Evolutionary conservation across 345 rosid genomes (phyloP).

Genomic region (Hypericum androsaemum): DNA sequence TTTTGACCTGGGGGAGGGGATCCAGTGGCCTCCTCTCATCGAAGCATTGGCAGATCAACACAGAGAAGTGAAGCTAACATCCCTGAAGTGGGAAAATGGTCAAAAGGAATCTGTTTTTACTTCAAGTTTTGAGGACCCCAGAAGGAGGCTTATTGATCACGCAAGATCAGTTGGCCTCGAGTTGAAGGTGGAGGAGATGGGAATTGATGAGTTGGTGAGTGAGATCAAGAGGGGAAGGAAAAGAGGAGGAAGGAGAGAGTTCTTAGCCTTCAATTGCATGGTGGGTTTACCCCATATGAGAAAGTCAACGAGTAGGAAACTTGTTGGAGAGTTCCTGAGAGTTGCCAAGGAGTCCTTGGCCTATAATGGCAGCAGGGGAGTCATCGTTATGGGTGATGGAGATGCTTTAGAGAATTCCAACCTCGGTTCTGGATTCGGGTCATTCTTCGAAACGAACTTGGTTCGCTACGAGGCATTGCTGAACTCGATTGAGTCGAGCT

Average conservation of each 20-base stretch:
- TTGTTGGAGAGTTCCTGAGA: constrained; percentile 23
- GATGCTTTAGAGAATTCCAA: constrained; percentile 10
- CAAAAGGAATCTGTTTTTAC: neutral
- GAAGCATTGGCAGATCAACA: constrained; percentile 23
- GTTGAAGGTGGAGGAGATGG: constrained; percentile 27
- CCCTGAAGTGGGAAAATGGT: constrained; percentile 20
- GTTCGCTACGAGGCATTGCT: constrained; percentile 16
- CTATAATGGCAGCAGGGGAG: constrained; percentile 6
- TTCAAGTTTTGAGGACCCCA: constrained; percentile 17
- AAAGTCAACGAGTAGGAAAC: constrained; percentile 20
- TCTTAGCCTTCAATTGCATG: constrained; percentile 40
- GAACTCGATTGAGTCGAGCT: constrained; percentile 20
- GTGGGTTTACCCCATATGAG: constrained; percentile 42
- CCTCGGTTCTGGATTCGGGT: constrained; percentile 7
- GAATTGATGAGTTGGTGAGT: constrained; percentile 19
- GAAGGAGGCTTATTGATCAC: constrained; percentile 19
- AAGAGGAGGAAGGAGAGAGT: constrained; percentile 20
- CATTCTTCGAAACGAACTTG: constrained; percentile 16
- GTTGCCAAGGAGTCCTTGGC: constrained; percentile 18
- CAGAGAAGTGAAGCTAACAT: constrained; percentile 23
- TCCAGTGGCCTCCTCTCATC: constrained; percentile 44
- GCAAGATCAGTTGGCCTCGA: constrained; percentile 21
- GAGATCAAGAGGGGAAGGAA: constrained; percentile 21
- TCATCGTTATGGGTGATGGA: constrained; percentile 21
- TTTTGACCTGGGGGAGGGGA: constrained; percentile 37